Percentiles rank a stretch among this genome's conserved stretches.
These are phyloP conservation scores for Saccharomycopsis lassenensis DNA, from an alignment of 805 yeast species.

Conservation along the genomic window DNA sequence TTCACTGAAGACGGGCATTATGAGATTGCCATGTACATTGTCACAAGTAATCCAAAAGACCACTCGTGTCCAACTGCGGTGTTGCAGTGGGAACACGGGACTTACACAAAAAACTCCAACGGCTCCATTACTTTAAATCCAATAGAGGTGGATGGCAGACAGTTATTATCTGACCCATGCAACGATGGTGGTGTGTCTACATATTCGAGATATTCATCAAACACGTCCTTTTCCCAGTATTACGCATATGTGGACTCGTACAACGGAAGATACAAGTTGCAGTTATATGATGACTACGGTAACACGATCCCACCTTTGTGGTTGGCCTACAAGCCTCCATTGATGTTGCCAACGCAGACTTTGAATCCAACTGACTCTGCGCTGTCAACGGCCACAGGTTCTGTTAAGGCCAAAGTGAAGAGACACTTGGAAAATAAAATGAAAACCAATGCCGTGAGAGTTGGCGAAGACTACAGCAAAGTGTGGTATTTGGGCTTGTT, in stretches of 20 bases:
- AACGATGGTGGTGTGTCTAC: conserved; percentile 43
- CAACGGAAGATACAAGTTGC: conserved; percentile 72
- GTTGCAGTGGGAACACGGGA: conserved; percentile 83
- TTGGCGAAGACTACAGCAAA: conserved; percentile 31
- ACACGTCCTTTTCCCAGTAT: conserved; percentile 47
- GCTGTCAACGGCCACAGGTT: conserved; percentile 26
- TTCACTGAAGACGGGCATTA: conserved; percentile 87
- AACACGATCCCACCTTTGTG: conserved; percentile 76
- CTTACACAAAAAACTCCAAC: conserved; percentile 39
- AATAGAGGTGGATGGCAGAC: conserved; percentile 83
- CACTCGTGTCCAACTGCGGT: conserved; percentile 82
- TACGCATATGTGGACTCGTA: conserved; percentile 59
- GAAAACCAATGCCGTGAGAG: conserved; percentile 60
- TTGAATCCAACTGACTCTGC: conserved; percentile 67
- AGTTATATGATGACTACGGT: conserved; percentile 70
- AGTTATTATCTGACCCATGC: conserved; percentile 82
- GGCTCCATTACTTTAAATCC: conserved; percentile 68
- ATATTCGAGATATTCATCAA: conserved; percentile 66
- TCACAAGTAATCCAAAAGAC: conserved; percentile 55
- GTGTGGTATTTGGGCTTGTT: conserved; percentile 51
- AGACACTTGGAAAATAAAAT: conserved; percentile 58
- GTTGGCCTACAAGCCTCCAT: conserved; percentile 85
- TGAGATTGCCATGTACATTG: conserved; percentile 83
- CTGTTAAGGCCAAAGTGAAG: conserved; percentile 25
- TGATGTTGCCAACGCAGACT: conserved; percentile 90